These are phyloP conservation scores for Pseudofabraea citricarpa DNA, from an alignment of 2,329 filamentous ascomycete genomes.

Conservation along the genomic window DNA sequence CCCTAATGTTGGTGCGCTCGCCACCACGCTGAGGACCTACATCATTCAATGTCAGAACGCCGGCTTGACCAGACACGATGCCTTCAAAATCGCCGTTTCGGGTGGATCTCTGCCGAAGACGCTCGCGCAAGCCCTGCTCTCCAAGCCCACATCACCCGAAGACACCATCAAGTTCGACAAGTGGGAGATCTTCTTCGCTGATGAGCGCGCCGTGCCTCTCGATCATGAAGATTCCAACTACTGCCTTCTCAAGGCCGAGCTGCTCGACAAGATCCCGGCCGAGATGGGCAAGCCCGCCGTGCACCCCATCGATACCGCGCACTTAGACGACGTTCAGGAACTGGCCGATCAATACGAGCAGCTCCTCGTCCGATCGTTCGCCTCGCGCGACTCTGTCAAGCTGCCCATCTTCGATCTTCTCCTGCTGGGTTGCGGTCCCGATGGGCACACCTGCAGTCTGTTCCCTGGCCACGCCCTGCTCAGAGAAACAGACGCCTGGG, in stretches of 20 bases:
- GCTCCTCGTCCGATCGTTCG: slow-evolving; percentile 78
- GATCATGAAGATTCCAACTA: slow-evolving; percentile 95
- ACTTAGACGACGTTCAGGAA: slow-evolving; percentile 76
- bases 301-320: slow-evolving; percentile 68
- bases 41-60: slow-evolving; percentile 76
- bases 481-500: slow-evolving; percentile 85
- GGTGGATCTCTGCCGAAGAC: slow-evolving; percentile 89
- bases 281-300: slow-evolving; percentile 61
- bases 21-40: slow-evolving; percentile 73
- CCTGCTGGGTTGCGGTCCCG: slow-evolving; percentile 87
- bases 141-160: slow-evolving; percentile 39
- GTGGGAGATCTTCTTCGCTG: slow-evolving; percentile 98
- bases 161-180: slow-evolving; percentile 72
- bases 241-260: slow-evolving; percentile 76
- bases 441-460: slow-evolving; percentile 94
- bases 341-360: slow-evolving; percentile 93
- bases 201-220: slow-evolving; percentile 91
- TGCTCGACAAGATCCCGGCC: slow-evolving; percentile 80
- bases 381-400: slow-evolving; percentile 87
- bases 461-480: slow-evolving; percentile 88
- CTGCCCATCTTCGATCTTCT: slow-evolving; percentile 93
- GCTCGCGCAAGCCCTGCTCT: slow-evolving; percentile 77
- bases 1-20: slow-evolving; percentile 62
- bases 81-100: slow-evolving; percentile 89
- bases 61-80: slow-evolving; percentile 72